Percentiles rank a stretch among this genome's conserved stretches.
These are phyloP conservation scores for Wilcoxina mikolae DNA, from an alignment of 495 filamentous ascomycete species.

Conservation along the genomic window DNA sequence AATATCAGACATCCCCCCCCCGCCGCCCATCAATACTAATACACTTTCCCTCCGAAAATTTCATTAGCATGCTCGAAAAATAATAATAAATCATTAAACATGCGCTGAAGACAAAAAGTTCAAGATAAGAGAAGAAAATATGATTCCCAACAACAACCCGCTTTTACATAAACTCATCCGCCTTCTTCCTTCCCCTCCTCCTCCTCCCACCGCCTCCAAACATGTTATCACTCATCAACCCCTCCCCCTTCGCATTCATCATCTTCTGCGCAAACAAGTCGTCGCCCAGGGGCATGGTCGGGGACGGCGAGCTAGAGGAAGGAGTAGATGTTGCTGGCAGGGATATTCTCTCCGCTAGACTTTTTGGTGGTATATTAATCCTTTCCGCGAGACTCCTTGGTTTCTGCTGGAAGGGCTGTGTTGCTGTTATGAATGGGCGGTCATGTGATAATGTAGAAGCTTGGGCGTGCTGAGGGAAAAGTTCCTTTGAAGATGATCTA, in stretches of 20 bases:
- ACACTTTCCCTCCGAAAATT: too few species aligned
- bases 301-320: not conserved
- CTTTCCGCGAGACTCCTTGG: conserved; percentile 10
- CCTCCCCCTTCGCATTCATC: conserved; percentile 22
- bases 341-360: conserved; percentile 15
- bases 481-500: not conserved
- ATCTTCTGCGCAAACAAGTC: conserved; percentile 27
- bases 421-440: conserved; percentile 6
- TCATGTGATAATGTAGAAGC: not conserved
- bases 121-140: not conserved
- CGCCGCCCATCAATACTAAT: too few species aligned
- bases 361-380: conserved; percentile 18
- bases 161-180: conserved; percentile 6
- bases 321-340: not conserved
- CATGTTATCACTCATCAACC: conserved; percentile 11
- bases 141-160: not conserved
- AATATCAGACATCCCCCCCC: too few species aligned
- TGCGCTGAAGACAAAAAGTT: too few species aligned
- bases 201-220: conserved; percentile 19
- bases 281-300: conserved; percentile 6
- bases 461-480: conserved; percentile 1
- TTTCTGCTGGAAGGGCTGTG: conserved; percentile 18
- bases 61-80: too few species aligned
- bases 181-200: conserved; percentile 14
- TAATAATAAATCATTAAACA: too few species aligned